phyloP scores from a whole-genome alignment of 176 grass and related monocot genomes.

The Lolium rigidum region DNA sequence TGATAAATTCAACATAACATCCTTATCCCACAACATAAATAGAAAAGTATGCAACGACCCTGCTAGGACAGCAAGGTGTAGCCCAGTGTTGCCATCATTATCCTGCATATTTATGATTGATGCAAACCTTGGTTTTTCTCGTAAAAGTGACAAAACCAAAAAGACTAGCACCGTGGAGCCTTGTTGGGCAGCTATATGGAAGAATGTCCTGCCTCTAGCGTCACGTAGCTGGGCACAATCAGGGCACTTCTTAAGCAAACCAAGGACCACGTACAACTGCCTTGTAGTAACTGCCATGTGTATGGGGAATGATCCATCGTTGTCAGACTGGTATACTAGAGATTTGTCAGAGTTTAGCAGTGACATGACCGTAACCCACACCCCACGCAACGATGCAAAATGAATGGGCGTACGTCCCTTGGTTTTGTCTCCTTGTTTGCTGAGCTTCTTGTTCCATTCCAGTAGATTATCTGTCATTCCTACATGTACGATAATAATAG shows the following conservation, averaged over 20 bases:
- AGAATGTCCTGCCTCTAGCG: constrained; percentile 35
- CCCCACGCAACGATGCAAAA: neutral
- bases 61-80: neutral
- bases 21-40: neutral
- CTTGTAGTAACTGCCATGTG: neutral
- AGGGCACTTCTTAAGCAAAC: neutral
- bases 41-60: neutral
- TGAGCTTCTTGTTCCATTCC: constrained; percentile 15
- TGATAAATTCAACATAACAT: neutral
- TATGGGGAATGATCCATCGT: neutral
- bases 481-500: neutral
- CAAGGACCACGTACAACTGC: neutral
- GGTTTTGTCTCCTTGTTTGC: neutral
- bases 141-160: too few relatives aligned
- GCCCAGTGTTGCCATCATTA: constrained; percentile 34
- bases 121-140: too few relatives aligned
- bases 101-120: constrained; percentile 33
- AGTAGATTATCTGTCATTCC: constrained; percentile 20
- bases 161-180: neutral
- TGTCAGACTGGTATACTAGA: neutral
- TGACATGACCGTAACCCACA: too few relatives aligned
- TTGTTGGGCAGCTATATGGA: constrained; percentile 38
- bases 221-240: constrained; percentile 36
- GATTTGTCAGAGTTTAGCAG: constrained; percentile 8
- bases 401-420: constrained; percentile 29